Percentiles rank a stretch among this genome's conserved stretches.
Evolutionary conservation across 2,329 filamentous ascomycete genomes (phyloP).

Genomic region (Aspergillus sp.): DNA sequence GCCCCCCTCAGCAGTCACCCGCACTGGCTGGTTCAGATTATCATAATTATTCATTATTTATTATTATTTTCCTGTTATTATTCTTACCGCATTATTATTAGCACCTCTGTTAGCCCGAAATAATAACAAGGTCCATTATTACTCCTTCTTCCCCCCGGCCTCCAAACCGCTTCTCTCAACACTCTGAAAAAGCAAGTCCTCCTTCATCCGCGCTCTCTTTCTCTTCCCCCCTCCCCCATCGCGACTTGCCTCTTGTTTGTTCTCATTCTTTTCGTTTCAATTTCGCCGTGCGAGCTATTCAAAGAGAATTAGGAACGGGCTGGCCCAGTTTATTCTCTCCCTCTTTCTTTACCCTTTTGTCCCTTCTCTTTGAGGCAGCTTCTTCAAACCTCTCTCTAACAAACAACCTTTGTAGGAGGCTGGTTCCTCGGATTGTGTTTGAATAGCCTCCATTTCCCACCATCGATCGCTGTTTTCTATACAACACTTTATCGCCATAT

Average conservation of each 20-base stretch:
- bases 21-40: slow-evolving; percentile 14
- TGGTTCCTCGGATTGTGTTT: slow-evolving; percentile 35
- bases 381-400: slow-evolving; percentile 19
- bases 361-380: slow-evolving; percentile 22
- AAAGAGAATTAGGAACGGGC: slow-evolving; percentile 34
- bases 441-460: slow-evolving; percentile 21
- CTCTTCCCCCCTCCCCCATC: slow-evolving; percentile 15
- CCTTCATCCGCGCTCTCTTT: slow-evolving; percentile 21
- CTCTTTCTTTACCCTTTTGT: slow-evolving; percentile 18
- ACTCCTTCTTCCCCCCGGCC: slow-evolving; percentile 8
- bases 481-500: slow-evolving; percentile 9
- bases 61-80: slow-evolving; percentile 14
- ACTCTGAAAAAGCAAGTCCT: slow-evolving; percentile 25
- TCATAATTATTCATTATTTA: slow-evolving; percentile 15
- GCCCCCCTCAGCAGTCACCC: slow-evolving; percentile 11
- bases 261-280: slow-evolving; percentile 23
- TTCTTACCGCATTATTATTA: slow-evolving; percentile 14
- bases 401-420: slow-evolving; percentile 30
- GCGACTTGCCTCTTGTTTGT: slow-evolving; percentile 16
- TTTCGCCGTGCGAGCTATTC: slow-evolving; percentile 37
- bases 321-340: slow-evolving; percentile 37
- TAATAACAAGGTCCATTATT: slow-evolving; percentile 18
- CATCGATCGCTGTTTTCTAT: slow-evolving; percentile 15
- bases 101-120: slow-evolving; percentile 10
- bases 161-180: slow-evolving; percentile 12